phyloP scores from a whole-genome alignment of 1,139 yeast genomes.

The Yamadazyma atlantica region DNA sequence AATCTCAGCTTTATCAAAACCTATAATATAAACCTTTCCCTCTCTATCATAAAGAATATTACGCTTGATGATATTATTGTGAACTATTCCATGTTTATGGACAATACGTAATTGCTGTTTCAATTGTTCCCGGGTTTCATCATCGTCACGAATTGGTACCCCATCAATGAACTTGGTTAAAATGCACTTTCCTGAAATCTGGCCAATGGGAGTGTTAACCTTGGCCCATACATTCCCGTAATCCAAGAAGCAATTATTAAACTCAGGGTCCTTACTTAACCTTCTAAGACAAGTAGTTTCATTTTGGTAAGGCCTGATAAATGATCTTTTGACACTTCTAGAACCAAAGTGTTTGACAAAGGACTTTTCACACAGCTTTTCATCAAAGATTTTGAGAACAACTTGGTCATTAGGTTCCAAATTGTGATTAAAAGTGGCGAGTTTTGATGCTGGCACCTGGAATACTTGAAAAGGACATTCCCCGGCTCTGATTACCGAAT shows the following conservation, averaged over 20 bases:
- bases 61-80: not conserved
- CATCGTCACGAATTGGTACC: not conserved
- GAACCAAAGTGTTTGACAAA: not conserved
- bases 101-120: not conserved
- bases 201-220: not conserved
- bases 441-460: too few relatives aligned
- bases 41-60: not conserved
- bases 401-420: too few relatives aligned
- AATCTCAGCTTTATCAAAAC: too few relatives aligned
- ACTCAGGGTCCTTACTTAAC: not conserved
- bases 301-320: not conserved
- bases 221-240: not conserved
- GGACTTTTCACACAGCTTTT: too few relatives aligned
- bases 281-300: not conserved
- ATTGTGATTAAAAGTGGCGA: too few relatives aligned
- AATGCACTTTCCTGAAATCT: not conserved
- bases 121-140: not conserved
- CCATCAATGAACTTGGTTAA: not conserved
- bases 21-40: not conserved
- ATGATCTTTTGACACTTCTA: not conserved
- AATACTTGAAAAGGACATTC: too few relatives aligned
- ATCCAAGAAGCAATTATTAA: not conserved
- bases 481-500: too few relatives aligned
- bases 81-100: not conserved
- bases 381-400: not conserved